Evolutionary conservation across 1,284 basidiomycete species (phyloP).

Genomic region (Agroathelia rolfsii): DNA sequence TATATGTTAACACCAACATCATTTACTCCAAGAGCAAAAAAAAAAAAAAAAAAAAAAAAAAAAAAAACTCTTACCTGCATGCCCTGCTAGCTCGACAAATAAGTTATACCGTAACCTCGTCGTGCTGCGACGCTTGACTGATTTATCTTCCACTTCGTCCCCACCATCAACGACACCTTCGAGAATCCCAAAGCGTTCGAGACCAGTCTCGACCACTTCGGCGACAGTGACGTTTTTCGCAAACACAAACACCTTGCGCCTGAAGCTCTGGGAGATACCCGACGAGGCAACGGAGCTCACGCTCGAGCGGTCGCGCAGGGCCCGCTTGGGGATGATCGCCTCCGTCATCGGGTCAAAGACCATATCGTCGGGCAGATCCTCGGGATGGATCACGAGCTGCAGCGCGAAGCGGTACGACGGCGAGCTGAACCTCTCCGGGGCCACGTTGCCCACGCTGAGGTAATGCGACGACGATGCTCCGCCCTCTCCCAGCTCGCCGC

Average conservation of each 20-base stretch:
- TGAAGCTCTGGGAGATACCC: conserved; percentile 47
- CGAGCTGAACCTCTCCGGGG: conserved; percentile 66
- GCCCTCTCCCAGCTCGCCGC: conserved; percentile 12
- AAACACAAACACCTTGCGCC: conserved; percentile 75
- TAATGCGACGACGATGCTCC: conserved; percentile 35
- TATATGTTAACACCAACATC: too few species aligned
- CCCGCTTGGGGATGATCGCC: conserved; percentile 77
- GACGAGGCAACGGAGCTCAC: conserved; percentile 34
- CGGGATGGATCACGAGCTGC: conserved; percentile 77
- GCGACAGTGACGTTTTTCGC: conserved; percentile 93
- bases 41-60: conserved; percentile 6
- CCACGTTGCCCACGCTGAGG: conserved; percentile 40
- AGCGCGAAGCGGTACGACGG: conserved; percentile 78
- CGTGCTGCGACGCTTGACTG: conserved; percentile 70
- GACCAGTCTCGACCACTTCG: conserved; percentile 86
- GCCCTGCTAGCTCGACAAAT: conserved; percentile 44
- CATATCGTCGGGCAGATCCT: conserved; percentile 89
- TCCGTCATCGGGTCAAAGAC: conserved; percentile 87
- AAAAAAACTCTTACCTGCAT: conserved; percentile 63
- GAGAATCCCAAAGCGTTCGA: conserved; percentile 87
- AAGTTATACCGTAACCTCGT: conserved; percentile 76
- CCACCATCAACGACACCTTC: conserved; percentile 97
- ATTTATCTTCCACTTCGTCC: conserved; percentile 92
- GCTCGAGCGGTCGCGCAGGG: conserved; percentile 42
- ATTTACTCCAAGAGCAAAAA: too few species aligned